phyloP scores from a whole-genome alignment of 495 filamentous ascomycete species.

The Aspergillus incahuasiensis region DNA sequence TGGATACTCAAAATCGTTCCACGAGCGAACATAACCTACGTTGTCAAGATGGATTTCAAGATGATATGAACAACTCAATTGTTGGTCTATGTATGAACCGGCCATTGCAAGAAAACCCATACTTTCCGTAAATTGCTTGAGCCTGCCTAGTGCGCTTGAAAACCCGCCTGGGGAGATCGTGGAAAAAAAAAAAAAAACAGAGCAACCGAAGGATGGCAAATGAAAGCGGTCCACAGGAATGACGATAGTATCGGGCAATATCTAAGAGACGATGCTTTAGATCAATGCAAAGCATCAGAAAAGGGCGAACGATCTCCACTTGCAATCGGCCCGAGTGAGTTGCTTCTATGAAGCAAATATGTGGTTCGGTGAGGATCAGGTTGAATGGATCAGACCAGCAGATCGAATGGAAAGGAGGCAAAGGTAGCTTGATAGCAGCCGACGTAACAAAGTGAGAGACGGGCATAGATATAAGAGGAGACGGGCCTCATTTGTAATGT shows the following conservation, averaged over 20 bases:
- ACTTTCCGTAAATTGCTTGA: slow-evolving; percentile 1
- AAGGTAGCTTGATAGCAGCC: neutral
- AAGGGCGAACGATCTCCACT: slow-evolving; percentile 18
- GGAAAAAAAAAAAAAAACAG: slow-evolving; percentile 13
- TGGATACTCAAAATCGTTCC: too few species aligned
- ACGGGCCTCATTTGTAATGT: neutral
- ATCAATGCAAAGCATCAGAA: slow-evolving; percentile 17
- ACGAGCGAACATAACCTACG: too few species aligned
- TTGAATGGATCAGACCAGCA: slow-evolving; percentile 21
- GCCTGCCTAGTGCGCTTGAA: slow-evolving; percentile 7
- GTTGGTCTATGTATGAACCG: slow-evolving; percentile 24
- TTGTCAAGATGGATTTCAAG: neutral
- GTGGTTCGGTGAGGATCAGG: neutral
- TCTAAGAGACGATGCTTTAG: slow-evolving; percentile 12
- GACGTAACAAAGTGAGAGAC: neutral
- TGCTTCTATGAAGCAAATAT: neutral
- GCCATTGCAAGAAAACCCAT: slow-evolving; percentile 15
- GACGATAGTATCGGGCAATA: neutral
- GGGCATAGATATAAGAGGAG: neutral
- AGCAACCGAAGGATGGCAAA: slow-evolving; percentile 16
- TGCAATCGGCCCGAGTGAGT: slow-evolving; percentile 13
- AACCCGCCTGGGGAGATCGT: slow-evolving; percentile 19
- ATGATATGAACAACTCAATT: slow-evolving; percentile 15
- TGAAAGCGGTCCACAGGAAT: neutral
- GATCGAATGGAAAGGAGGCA: slow-evolving; percentile 11